Base-by-base conservation (phyloP, 2,329 filamentous ascomycete genomes). In the Seiridium unicorne region DNA sequence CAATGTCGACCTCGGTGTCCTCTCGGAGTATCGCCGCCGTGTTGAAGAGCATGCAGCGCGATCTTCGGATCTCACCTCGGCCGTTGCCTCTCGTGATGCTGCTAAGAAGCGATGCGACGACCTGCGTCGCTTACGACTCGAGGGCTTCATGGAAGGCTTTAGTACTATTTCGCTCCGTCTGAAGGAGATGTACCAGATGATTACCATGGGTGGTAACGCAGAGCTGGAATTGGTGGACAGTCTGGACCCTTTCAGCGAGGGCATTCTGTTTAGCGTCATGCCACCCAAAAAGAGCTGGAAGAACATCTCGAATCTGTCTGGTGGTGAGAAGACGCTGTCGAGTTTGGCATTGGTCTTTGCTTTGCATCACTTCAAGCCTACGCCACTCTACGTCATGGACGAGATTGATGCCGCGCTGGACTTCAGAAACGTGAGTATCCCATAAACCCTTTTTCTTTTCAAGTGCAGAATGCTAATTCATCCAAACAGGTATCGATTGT, bases 171-270 rank as follows among this genome's bases (percentile, higher is more conserved):
- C 94, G 1, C 82, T 97, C 32, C 90, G 94, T 1, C 83, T 99
- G 51, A 99, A 99, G 80, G 95, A 99, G 72, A 99, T 99, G 95
- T 99, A 99, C 78, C 95, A 99, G 74, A 97, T 99, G 93, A 99
- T 99, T 74, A 99, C 95, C 31, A 98, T 99, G 93, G 95, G 95
- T 63, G 95, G 95, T 59, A 99, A 99, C 69, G 95, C 95, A 0
- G 95, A 99, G 78, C 85, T 99, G 10, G 96, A 99, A 75, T 87
- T 99, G 32, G 95, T 99, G 46, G 95, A 99, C 79, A 94, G 90
- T 18, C 81, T 99, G 3, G 96, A 99, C 73, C 95, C 95, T 0
- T 99, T 99, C 81, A 93, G 91, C 5, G 95, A 99, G 76, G 95
- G 95, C 34, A 98, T 99, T 63, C 75, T 97, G 53, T 99, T 99